A percentile compares a stretch with the other conserved stretches of the same genome.
These are phyloP conservation scores for Taxawa tesnikishii DNA, from an alignment of 2,329 filamentous ascomycete species.

Conservation along the genomic window DNA sequence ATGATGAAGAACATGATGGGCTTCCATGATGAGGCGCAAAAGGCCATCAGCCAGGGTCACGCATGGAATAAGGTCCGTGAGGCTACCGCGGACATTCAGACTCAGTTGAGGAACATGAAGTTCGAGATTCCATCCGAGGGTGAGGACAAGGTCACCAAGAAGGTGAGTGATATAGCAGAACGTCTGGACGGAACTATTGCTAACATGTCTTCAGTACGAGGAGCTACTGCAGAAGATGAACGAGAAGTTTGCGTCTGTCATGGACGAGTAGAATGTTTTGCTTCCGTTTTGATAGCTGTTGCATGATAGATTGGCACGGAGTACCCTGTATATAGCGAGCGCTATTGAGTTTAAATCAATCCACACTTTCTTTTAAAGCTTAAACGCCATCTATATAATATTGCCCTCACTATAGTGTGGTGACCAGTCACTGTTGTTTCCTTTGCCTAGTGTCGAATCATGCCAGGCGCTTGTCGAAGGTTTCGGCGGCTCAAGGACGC, in stretches of 20 bases:
- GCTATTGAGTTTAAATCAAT: too few relatives aligned
- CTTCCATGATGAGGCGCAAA: constrained; percentile 95
- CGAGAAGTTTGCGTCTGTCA: constrained; percentile 93
- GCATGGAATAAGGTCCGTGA: constrained; percentile 90
- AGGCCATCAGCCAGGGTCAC: constrained; percentile 82
- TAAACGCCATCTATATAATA: too few relatives aligned
- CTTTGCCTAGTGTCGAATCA: too few relatives aligned
- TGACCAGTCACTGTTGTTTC: too few relatives aligned
- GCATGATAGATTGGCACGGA: background rate
- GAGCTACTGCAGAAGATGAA: constrained; percentile 80
- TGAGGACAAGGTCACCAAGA: constrained; percentile 69
- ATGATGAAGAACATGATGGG: constrained; percentile 99
- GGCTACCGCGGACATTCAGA: constrained; percentile 75
- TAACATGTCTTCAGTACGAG: constrained; percentile 61
- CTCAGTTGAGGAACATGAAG: constrained; percentile 80
- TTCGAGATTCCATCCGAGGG: constrained; percentile 87
- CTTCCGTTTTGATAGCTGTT: background rate
- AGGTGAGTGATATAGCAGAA: constrained; percentile 42
- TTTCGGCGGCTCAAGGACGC: too few relatives aligned
- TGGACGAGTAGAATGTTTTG: constrained; percentile 62
- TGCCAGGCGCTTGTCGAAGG: too few relatives aligned
- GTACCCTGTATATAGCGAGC: background rate
- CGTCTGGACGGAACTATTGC: constrained; percentile 11
- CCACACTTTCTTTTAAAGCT: too few relatives aligned
- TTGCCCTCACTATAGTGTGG: too few relatives aligned